Base-by-base conservation (phyloP, 2,329 filamentous ascomycete species). In the Trichophaea hybrida region DNA sequence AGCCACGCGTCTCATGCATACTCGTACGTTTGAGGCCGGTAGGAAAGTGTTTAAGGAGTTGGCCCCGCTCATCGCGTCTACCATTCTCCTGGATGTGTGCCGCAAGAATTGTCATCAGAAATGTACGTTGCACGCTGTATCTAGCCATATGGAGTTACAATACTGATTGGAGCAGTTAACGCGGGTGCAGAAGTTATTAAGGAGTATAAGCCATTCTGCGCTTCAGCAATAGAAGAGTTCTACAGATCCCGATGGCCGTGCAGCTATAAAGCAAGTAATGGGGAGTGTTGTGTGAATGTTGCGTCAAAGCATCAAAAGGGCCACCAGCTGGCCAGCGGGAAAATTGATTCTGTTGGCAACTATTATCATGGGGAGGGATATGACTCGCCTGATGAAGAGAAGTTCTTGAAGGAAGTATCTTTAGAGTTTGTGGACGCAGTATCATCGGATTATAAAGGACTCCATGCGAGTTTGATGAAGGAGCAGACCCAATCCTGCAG, bases 21-120 rank as follows among this genome's bases (percentile, higher is more conserved):
- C 67, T 24, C 61, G 37, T 55, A 68, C 24, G 15, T 54, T 49
- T 12, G 44, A 17, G 58, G 67, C 46, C 53, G 70, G 63, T 12
- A 34, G 58, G 13, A 60, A 51, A 5, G 71, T 78, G 31, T 77
- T 78, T 61, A 66, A 72, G 40, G 70, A 74, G 40, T 65, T 79
- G 12, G 74, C 74, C 46, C 72, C 70, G 6, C 73, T 79, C 73
- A 72, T 78, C n/a, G 75, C 76, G 7, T 78, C 76, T 0, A 77
- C 76, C 60, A 74, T 79, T 12, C 70, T 78, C 67, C 68, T 78
- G 1, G 75, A 78, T 55, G 61, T 74, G 70, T 32, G 15, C 24
- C 7, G 50, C 8, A 32, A 32, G 7, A 7, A 43, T 17, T 6
- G 6, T 40, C 7, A 17, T 24, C 13, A 3, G 8, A 17, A 50